Base-by-base conservation (phyloP, 768 basidiomycete species). In the Sporobolomyces pararoseus region DNA sequence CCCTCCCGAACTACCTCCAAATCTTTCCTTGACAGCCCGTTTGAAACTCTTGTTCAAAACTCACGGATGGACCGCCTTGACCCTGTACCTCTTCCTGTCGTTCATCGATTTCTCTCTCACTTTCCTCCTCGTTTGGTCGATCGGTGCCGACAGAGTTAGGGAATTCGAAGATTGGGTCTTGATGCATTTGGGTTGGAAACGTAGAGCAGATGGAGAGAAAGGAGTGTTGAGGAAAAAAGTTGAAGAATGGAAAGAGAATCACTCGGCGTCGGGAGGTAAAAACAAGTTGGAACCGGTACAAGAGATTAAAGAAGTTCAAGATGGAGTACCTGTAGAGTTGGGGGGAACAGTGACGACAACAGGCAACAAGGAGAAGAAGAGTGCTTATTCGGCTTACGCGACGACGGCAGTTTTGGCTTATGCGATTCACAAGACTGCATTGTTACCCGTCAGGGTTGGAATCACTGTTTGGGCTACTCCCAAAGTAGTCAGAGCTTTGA, bases 51-150 rank as follows among this genome's bases (percentile, higher is more conserved):
- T 77, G 17, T 73, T 75, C 63, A 93, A 89, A 78, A 85, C 89
- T 6, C 96, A 98, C 78, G 95, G 95, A 35, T 92, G 90, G 90
- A 95, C 94, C 78, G 92, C 96, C 25, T 84, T 98, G 34, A 93
- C 89, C 37, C 87, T 98, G 31, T 99, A 99, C 82, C 51, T 88
- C 71, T 77, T 87, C 58, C 78, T 98, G 63, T 84, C 85, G 49
- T 81, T 83, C 10, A 77, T 93, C 78, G 96, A 99, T 79, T 92
- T 98, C 78, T 81, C 85, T 42, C 83, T 96, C 76, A 86, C 89
- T 0, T 96, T 96, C 78, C 84, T 86, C 54, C 86, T 86, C 60
- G 86, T 99, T 77, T 88, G 90, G 75, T 82, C 91, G 50, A 82
- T 96, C 39, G 96, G 96, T 52, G 91, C 92, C 2, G 93, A 97